Percentiles rank a stretch among this genome's conserved stretches.
Evolutionary conservation across 768 basidiomycete genomes (phyloP).

Genomic region (Coprinopsis sp.): DNA sequence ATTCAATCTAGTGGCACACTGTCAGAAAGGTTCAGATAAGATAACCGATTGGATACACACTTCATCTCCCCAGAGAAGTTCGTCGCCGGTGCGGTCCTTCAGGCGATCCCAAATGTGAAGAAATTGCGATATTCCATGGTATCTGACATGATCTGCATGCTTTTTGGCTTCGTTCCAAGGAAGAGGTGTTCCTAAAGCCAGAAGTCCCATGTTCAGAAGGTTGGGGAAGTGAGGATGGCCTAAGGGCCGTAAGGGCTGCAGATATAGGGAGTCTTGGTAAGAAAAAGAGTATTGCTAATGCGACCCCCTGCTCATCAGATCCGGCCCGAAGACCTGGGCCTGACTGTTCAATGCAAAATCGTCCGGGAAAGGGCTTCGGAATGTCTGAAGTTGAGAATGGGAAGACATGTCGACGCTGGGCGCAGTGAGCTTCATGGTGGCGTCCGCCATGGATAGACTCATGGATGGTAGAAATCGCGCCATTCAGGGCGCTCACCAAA

Average conservation of each 20-base stretch:
- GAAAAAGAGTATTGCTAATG: slow-evolving; percentile 19
- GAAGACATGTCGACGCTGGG: not conserved
- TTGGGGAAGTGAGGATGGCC: slow-evolving; percentile 4
- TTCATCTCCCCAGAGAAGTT: slow-evolving; percentile 98
- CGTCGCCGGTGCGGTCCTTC: slow-evolving; percentile 88
- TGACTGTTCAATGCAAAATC: not conserved
- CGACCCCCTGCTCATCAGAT: slow-evolving; percentile 14
- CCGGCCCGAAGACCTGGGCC: slow-evolving; percentile 5
- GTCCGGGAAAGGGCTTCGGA: not conserved
- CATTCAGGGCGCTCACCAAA: slow-evolving; percentile 11
- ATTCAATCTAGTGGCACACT: slow-evolving; percentile 75
- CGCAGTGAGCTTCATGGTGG: not conserved
- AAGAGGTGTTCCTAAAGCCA: slow-evolving; percentile 90
- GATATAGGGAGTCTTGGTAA: slow-evolving; percentile 22
- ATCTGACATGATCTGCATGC: slow-evolving; percentile 83
- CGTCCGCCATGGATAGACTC: not conserved
- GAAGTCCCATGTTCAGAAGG: slow-evolving; percentile 70
- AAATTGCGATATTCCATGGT: slow-evolving; percentile 94
- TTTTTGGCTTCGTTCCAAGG: slow-evolving; percentile 87
- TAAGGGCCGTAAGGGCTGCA: not conserved
- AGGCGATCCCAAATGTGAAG: slow-evolving; percentile 88
- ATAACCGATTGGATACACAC: slow-evolving; percentile 37
- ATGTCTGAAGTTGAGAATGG: too few species aligned
- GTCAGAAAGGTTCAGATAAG: not conserved
- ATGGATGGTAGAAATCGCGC: slow-evolving; percentile 20